Conservation (phyloP, 1,139 yeast genomes). For the Debaryomyces coudertii region DNA sequence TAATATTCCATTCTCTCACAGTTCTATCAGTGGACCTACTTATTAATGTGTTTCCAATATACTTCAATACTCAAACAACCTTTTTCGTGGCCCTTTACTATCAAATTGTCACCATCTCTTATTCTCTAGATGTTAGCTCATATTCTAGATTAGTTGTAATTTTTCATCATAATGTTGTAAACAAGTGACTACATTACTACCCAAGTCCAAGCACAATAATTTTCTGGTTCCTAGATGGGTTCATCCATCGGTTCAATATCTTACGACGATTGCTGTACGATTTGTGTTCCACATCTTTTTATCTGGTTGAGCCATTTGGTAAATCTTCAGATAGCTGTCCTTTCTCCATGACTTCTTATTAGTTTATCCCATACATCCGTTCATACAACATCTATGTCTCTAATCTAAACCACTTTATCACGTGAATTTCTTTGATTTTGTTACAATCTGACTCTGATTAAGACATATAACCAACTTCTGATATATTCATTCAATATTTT, state of each 20-base stretch:
- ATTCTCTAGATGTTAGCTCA: no score
- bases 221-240: background rate
- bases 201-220: no score
- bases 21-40: no score
- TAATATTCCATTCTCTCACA: no score
- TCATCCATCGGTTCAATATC: background rate
- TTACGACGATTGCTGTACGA: background rate
- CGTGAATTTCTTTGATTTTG: background rate
- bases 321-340: background rate
- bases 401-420: background rate
- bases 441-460: constrained; percentile 1
- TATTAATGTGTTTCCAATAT: no score
- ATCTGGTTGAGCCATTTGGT: background rate
- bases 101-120: no score
- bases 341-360: background rate
- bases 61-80: no score
- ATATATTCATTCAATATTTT: background rate
- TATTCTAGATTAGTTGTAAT: no score
- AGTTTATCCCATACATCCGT: no score
- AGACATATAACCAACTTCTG: background rate
- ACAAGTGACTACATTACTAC: no score
- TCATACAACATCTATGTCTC: background rate
- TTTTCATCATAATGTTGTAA: no score
- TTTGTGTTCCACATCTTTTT: background rate
- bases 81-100: no score